Evolutionary conservation across 208 protist genomes (phyloP).

Genomic region (Trypanosoma brucei): DNA sequence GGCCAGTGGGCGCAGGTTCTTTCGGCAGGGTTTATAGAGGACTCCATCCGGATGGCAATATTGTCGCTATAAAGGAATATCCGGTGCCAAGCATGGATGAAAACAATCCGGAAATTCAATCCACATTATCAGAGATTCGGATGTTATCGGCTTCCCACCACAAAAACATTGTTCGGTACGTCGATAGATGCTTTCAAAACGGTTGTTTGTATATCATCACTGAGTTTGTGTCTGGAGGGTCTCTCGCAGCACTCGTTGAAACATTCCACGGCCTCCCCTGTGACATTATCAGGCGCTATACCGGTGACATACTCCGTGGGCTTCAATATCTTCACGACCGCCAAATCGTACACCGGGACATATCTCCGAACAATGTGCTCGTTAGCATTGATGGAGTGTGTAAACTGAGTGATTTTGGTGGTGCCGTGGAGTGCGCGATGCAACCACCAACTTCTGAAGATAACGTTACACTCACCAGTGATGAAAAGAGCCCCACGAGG

Average conservation of each 20-base stretch:
- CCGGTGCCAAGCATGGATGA: constrained; percentile 17
- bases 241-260: constrained; percentile 42
- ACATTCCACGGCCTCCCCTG: constrained; percentile 42
- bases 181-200: constrained; percentile 37
- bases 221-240: constrained; percentile 65
- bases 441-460: constrained; percentile 2
- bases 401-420: constrained; percentile 81
- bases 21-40: constrained; percentile 24
- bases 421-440: constrained; percentile 25
- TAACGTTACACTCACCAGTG: background rate
- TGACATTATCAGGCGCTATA: constrained; percentile 42
- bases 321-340: constrained; percentile 63
- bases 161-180: constrained; percentile 65
- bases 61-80: constrained; percentile 59
- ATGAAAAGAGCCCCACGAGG: background rate
- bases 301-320: constrained; percentile 46
- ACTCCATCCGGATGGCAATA: constrained; percentile 29
- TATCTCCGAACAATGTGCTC: constrained; percentile 77
- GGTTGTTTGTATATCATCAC: constrained; percentile 51
- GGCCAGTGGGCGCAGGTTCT: constrained; percentile 16
- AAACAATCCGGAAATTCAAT: constrained; percentile 21
- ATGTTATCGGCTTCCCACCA: constrained; percentile 42
- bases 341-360: constrained; percentile 66
- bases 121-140: constrained; percentile 45
- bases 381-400: constrained; percentile 59